Conservation (phyloP, 176 grass and related monocot species). For the Cenchrus fungigraminus region DNA sequence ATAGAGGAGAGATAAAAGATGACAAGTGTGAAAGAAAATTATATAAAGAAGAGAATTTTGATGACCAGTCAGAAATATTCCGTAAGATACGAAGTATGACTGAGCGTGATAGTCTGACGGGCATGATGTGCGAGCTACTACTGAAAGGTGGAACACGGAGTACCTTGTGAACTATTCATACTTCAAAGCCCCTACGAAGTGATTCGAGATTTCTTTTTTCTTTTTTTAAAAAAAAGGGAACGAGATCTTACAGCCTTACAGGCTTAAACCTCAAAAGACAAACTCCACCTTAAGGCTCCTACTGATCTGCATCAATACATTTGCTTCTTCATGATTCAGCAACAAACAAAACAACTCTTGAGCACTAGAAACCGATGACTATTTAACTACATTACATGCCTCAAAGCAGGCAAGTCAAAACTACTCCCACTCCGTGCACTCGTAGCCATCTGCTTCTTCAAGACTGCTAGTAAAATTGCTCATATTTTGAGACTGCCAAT, state of each 20-base stretch:
- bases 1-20: too few relatives aligned
- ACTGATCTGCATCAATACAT: conserved; percentile 11
- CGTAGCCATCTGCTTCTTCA: neutral
- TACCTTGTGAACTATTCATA: neutral
- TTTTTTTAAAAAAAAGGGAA: too few relatives aligned
- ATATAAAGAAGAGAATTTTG: too few relatives aligned
- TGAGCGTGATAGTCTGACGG: too few relatives aligned
- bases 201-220: too few relatives aligned
- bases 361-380: neutral
- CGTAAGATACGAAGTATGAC: too few relatives aligned
- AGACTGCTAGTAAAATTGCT: conserved; percentile 6
- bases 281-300: conserved; percentile 11
- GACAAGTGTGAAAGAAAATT: too few relatives aligned
- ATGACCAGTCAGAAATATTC: too few relatives aligned
- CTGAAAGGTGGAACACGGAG: neutral
- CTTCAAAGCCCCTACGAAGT: neutral
- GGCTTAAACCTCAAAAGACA: neutral
- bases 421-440: conserved; percentile 19
- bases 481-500: neutral
- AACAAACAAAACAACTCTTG: neutral
- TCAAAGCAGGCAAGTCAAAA: conserved; percentile 18
- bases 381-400: conserved; percentile 22
- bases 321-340: neutral
- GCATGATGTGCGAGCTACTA: neutral
- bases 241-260: neutral